These are phyloP conservation scores for Ascochyta koolunga DNA, from an alignment of 2,329 filamentous ascomycete genomes.

Conservation along the genomic window DNA sequence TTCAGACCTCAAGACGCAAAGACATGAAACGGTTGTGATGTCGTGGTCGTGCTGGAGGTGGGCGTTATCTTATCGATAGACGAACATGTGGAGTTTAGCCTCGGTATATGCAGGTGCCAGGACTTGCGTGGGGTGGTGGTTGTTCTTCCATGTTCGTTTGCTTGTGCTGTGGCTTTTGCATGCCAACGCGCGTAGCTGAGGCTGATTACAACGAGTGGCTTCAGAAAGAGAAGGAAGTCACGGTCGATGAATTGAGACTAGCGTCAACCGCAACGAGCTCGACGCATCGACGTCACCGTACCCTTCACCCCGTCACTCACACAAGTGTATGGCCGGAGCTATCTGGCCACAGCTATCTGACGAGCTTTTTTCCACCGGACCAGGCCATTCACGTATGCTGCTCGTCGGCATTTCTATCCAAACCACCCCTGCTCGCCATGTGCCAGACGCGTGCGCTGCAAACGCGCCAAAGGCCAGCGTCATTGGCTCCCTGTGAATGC, in stretches of 20 bases:
- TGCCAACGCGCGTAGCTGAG: neutral
- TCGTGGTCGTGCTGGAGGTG: neutral
- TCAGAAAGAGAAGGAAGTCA: neutral
- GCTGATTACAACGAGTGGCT: neutral
- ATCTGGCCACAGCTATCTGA: too few species aligned
- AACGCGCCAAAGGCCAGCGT: neutral
- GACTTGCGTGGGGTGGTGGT: neutral
- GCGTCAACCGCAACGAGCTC: neutral
- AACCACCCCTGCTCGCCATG: neutral
- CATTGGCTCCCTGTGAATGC: neutral
- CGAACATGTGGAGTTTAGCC: slow-evolving; percentile 18
- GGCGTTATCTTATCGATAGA: slow-evolving; percentile 18
- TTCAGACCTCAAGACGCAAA: neutral
- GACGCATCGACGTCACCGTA: slow-evolving; percentile 1
- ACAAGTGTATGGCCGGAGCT: neutral
- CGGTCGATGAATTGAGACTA: neutral
- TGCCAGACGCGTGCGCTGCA: neutral
- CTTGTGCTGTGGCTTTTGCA: neutral
- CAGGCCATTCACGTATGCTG: too few species aligned
- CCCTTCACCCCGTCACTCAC: slow-evolving; percentile 3
- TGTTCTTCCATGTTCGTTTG: too few species aligned
- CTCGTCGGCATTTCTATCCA: too few species aligned
- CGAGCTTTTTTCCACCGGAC: too few species aligned
- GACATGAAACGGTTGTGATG: neutral
- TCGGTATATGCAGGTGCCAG: slow-evolving; percentile 14